A percentile compares a stretch with the other conserved stretches of the same genome.
phyloP scores from a whole-genome alignment of 495 filamentous ascomycete genomes.

The Penicillium maclennaniae region DNA sequence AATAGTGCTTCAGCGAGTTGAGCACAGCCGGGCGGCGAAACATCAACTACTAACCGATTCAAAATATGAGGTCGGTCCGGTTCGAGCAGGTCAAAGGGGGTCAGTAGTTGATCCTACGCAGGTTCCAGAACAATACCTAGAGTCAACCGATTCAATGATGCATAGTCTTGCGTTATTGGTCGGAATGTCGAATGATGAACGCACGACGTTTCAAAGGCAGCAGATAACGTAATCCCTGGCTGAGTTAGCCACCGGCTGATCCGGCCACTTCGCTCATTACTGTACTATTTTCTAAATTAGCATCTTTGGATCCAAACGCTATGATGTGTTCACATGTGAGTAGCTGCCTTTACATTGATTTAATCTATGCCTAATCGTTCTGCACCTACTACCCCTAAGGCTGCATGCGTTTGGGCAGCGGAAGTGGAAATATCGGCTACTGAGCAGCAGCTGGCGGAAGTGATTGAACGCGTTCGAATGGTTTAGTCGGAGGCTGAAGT shows the following conservation, averaged over 20 bases:
- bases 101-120: conserved; percentile 3
- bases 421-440: background rate
- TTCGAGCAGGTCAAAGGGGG: background rate
- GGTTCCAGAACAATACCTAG: background rate
- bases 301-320: no score
- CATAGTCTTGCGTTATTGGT: background rate
- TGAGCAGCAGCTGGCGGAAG: conserved; percentile 1
- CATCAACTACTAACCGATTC: conserved; percentile 2
- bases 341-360: no score
- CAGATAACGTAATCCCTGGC: background rate
- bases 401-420: background rate
- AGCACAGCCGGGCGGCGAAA: background rate
- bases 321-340: no score
- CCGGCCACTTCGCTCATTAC: background rate
- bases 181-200: background rate
- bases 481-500: background rate
- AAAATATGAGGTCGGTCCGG: conserved; percentile 2
- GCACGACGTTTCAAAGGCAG: background rate
- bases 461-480: background rate
- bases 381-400: no score
- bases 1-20: conserved; percentile 1
- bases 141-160: background rate
- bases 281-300: no score
- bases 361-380: no score
- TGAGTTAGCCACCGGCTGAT: background rate